phyloP scores from a whole-genome alignment of 495 filamentous ascomycete genomes.

The Aspergillus baeticus region DNA sequence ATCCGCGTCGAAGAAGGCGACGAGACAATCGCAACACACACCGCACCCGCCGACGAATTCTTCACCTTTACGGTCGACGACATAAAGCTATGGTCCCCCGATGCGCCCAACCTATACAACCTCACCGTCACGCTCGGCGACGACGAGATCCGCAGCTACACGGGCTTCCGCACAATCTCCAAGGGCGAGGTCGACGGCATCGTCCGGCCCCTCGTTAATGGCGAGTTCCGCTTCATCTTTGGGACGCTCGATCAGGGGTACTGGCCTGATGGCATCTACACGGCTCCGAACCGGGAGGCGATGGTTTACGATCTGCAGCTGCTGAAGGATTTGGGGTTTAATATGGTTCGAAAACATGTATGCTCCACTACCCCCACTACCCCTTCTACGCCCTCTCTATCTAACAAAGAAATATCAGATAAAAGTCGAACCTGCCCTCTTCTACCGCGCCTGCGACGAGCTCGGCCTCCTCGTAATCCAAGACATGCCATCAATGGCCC shows the following conservation, averaged over 20 bases:
- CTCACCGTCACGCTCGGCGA: constrained; percentile 53
- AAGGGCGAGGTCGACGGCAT: constrained; percentile 54
- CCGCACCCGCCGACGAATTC: constrained; percentile 38
- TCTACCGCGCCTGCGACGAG: constrained; percentile 63
- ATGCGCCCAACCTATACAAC: constrained; percentile 61
- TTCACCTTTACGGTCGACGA: constrained; percentile 54
- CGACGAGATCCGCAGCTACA: constrained; percentile 59
- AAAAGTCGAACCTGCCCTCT: constrained; percentile 65
- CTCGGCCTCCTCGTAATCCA: constrained; percentile 64
- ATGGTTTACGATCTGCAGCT: constrained; percentile 64
- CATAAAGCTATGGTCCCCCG: constrained; percentile 58
- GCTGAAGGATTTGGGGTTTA: constrained; percentile 62
- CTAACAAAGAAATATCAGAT: constrained; percentile 42
- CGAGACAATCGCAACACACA: constrained; percentile 36
- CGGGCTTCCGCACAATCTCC: constrained; percentile 64
- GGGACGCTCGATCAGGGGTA: constrained; percentile 68
- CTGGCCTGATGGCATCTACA: constrained; percentile 68
- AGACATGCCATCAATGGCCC: constrained; percentile 63
- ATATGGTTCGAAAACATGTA: constrained; percentile 68
- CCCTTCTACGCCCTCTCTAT: neutral
- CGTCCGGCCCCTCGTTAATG: constrained; percentile 61
- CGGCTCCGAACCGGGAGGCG: constrained; percentile 58
- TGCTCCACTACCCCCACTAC: constrained; percentile 13
- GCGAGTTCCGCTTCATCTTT: constrained; percentile 63
- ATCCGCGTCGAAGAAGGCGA: constrained; percentile 44